phyloP scores from a whole-genome alignment of 495 filamentous ascomycete species.

The Aspergillus cavernicola region DNA sequence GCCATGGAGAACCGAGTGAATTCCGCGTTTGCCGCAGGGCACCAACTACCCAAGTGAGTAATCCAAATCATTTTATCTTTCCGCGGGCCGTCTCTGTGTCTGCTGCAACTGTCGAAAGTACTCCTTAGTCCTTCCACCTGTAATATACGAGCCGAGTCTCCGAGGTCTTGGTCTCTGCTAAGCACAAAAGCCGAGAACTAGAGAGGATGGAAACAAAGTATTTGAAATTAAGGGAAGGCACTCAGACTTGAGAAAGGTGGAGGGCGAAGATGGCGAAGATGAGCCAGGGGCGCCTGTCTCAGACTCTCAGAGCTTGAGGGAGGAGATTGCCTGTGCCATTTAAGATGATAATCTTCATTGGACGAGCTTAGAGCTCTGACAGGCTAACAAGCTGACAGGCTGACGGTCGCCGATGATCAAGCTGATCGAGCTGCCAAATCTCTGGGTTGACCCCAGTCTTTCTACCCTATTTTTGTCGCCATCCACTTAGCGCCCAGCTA shows the following conservation, averaged over 20 bases:
- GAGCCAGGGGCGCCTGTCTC: conserved; percentile 8
- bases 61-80: neutral
- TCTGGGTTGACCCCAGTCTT: neutral
- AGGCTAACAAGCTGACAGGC: conserved; percentile 4
- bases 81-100: neutral
- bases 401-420: neutral
- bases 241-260: neutral
- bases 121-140: neutral
- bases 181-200: neutral
- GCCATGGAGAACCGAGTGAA: neutral
- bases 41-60: neutral
- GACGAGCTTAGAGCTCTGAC: neutral
- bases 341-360: neutral
- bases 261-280: neutral
- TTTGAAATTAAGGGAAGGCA: neutral
- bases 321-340: neutral
- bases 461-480: conserved; percentile 9
- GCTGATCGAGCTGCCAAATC: conserved; percentile 9
- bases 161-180: neutral
- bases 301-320: neutral
- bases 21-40: neutral
- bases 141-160: neutral
- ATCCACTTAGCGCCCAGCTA: conserved; percentile 5
- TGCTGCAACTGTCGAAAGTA: neutral
- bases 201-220: neutral